These are phyloP conservation scores for Tylopilus subfusipes DNA, from an alignment of 768 basidiomycete genomes.

Conservation along the genomic window DNA sequence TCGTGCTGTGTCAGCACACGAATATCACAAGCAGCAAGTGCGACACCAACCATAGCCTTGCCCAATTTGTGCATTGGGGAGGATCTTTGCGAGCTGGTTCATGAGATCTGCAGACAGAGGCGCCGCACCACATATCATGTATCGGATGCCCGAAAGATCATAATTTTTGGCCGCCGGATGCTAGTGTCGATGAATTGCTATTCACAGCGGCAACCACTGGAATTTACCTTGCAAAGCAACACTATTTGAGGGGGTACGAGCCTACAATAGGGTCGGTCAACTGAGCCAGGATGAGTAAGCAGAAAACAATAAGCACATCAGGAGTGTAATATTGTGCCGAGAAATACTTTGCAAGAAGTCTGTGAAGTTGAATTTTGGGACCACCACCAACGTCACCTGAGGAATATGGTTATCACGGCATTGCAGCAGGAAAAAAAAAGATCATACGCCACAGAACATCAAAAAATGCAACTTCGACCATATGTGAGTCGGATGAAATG, in stretches of 20 bases:
- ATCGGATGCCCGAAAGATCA: constrained; percentile 51
- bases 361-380: constrained; percentile 60
- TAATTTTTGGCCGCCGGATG: constrained; percentile 49
- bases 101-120: constrained; percentile 59
- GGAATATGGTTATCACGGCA: constrained; percentile 4
- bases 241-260: constrained; percentile 67
- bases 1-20: not conserved
- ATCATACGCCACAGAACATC: constrained; percentile 50
- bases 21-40: not conserved
- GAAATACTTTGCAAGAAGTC: constrained; percentile 61
- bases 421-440: not conserved
- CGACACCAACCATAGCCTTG: constrained; percentile 54
- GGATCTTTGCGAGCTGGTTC: constrained; percentile 38
- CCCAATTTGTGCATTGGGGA: constrained; percentile 60
- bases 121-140: constrained; percentile 57
- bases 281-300: not conserved
- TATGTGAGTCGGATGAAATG: constrained; percentile 5
- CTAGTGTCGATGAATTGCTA: constrained; percentile 27
- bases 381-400: constrained; percentile 54
- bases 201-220: not conserved
- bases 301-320: constrained; percentile 43
- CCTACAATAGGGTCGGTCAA: constrained; percentile 28
- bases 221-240: constrained; percentile 57
- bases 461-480: constrained; percentile 46
- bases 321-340: constrained; percentile 52